A percentile compares a stretch with the other conserved stretches of the same genome.
phyloP scores from a whole-genome alignment of 2,329 filamentous ascomycete genomes.

The Zymoseptoria passerinii region DNA sequence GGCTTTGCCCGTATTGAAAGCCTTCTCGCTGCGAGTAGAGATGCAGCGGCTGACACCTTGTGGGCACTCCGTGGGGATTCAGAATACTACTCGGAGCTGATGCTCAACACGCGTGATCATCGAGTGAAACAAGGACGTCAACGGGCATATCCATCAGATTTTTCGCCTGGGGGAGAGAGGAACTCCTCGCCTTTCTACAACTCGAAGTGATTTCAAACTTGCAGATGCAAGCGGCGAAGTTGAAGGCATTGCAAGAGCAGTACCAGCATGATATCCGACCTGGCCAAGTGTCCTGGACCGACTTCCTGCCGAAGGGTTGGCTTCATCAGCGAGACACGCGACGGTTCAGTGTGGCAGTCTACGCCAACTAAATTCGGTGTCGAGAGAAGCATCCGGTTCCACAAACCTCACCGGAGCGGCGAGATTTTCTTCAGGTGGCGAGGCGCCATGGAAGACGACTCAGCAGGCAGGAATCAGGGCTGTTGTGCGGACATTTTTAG shows the following conservation, averaged over 20 bases:
- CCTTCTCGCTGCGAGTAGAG: slow-evolving; percentile 4
- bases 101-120: slow-evolving; percentile 5
- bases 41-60: slow-evolving; percentile 4
- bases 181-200: background rate
- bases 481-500: slow-evolving; percentile 42
- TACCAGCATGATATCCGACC: slow-evolving; percentile 32
- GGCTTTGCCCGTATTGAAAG: slow-evolving; percentile 4
- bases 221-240: background rate
- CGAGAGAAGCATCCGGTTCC: slow-evolving; percentile 47
- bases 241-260: slow-evolving; percentile 21
- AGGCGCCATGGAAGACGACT: slow-evolving; percentile 42
- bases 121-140: slow-evolving; percentile 1
- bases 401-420: slow-evolving; percentile 48
- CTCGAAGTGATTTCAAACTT: slow-evolving; percentile 2
- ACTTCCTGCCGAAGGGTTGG: slow-evolving; percentile 44
- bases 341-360: slow-evolving; percentile 54
- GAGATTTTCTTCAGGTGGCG: slow-evolving; percentile 44
- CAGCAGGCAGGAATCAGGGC: slow-evolving; percentile 42
- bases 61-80: slow-evolving; percentile 10
- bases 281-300: slow-evolving; percentile 42
- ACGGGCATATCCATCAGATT: slow-evolving; percentile 1
- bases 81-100: slow-evolving; percentile 3
- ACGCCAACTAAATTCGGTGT: slow-evolving; percentile 33
- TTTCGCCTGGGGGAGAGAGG: background rate
- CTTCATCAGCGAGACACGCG: slow-evolving; percentile 47